Evolutionary conservation across 2,329 filamentous ascomycete genomes (phyloP), one percentile per base, ranked within the genome.

Genomic region (Hypomyces perniciosus): DNA sequence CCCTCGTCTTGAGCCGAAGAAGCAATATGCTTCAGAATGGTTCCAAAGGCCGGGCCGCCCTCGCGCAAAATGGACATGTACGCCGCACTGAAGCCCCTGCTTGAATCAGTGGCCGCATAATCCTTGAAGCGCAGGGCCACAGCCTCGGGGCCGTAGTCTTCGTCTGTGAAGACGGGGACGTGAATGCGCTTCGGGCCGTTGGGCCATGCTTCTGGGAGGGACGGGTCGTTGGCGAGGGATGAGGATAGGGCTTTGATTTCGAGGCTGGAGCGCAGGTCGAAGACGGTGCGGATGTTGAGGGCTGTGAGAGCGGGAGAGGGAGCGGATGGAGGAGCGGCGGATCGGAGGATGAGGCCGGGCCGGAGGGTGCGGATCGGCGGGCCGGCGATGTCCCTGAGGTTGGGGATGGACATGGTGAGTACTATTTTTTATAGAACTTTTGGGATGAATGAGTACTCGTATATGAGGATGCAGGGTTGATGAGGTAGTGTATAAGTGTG

Each of bases 261-360:
- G 13, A 65, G 60, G n/a, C 68, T 66, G 28, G 80, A 85, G 49
- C 87, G 78, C 8, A 90, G 72, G 68, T 90, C 86, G 63, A 83
- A 90, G 46, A 88, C 76, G 55, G 77, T 73, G 27, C 71, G 75
- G 57, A 92, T 79, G n/a, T 78, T 76, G 48, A 88, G 70, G 5
- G 65, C 58, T 30, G 71, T 72, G 52, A 88, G 72, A 40, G 69
- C 72, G 28, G 73, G 64, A 1, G 79, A 80, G 20, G 57, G 20
- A 37, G 85, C 69, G 51, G 69, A 69, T 13, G 78, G 79, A 12
- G 85, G 81, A 57, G 89, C 85, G 2, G 84, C 86, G 44, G 82
- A 83, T 51, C 88, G 83, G 68, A 81, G 91, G 54, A 90, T 68
- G 31, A 85, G 61, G 40, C 75, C 73, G 20, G 71, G 69, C 29